Evolutionary conservation across 2,329 filamentous ascomycete genomes (phyloP).

Genomic region (Daldinia sp.): DNA sequence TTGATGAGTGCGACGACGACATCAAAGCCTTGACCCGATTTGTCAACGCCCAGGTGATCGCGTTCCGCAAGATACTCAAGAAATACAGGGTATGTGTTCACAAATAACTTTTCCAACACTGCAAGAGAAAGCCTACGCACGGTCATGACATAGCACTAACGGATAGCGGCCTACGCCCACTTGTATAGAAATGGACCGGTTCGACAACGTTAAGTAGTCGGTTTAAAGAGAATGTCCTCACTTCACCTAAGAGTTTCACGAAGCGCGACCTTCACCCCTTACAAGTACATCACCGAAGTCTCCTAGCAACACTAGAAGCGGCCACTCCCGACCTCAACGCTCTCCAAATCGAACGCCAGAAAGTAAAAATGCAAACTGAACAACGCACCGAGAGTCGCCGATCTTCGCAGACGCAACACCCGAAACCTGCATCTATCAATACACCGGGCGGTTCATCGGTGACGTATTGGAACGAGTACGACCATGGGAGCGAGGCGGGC

Average conservation of each 20-base stretch:
- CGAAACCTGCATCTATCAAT: slow-evolving; percentile 25
- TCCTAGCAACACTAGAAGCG: slow-evolving; percentile 57
- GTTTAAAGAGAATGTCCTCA: slow-evolving; percentile 72
- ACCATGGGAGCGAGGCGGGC: slow-evolving; percentile 75
- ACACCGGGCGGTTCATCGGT: slow-evolving; percentile 29
- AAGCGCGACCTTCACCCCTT: slow-evolving; percentile 68
- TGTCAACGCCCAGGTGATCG: slow-evolving; percentile 74
- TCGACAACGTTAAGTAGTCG: slow-evolving; percentile 70
- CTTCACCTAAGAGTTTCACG: slow-evolving; percentile 75
- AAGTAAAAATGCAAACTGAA: slow-evolving; percentile 10
- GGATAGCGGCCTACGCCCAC: not conserved
- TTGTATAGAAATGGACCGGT: slow-evolving; percentile 78
- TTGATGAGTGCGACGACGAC: slow-evolving; percentile 72
- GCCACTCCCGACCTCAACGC: slow-evolving; percentile 49
- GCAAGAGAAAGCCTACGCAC: slow-evolving; percentile 14
- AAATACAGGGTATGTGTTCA: slow-evolving; percentile 73
- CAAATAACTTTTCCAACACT: slow-evolving; percentile 6
- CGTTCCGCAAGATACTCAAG: slow-evolving; percentile 84
- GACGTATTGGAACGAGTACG: slow-evolving; percentile 86
- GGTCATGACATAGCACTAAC: slow-evolving; percentile 17
- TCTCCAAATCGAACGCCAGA: slow-evolving; percentile 17
- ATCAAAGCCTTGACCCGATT: slow-evolving; percentile 76
- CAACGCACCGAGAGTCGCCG: slow-evolving; percentile 34
- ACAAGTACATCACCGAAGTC: slow-evolving; percentile 58
- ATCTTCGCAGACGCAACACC: slow-evolving; percentile 28